A percentile compares a stretch with the other conserved stretches of the same genome.
These are phyloP conservation scores for Pachyrhizus erosus DNA, from an alignment of 306 rosid genomes.

Conservation along the genomic window DNA sequence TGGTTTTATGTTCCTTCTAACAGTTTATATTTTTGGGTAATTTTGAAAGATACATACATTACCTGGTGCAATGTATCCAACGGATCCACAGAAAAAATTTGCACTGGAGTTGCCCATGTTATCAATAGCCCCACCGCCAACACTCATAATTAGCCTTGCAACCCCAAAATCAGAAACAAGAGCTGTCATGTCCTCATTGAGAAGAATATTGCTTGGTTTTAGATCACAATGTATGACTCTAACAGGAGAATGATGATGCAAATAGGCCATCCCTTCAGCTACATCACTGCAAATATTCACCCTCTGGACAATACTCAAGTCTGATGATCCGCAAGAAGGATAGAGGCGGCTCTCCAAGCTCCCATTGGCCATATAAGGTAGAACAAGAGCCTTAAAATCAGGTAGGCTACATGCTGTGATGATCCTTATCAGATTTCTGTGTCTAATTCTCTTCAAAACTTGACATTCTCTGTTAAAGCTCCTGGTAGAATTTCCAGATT, in stretches of 20 bases:
- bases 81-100: conserved; percentile 65
- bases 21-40: neutral
- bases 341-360: conserved; percentile 71
- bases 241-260: conserved; percentile 78
- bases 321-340: conserved; percentile 56
- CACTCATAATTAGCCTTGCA: conserved; percentile 61
- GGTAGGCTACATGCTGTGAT: conserved; percentile 81
- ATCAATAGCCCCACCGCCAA: conserved; percentile 56
- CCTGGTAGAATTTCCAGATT: conserved; percentile 69
- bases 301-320: conserved; percentile 65
- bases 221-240: conserved; percentile 80
- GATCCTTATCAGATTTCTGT: conserved; percentile 73
- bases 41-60: neutral
- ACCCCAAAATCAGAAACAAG: conserved; percentile 80
- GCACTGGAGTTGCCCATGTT: conserved; percentile 68
- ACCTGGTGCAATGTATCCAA: conserved; percentile 85
- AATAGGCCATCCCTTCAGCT: conserved; percentile 87
- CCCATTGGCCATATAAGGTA: conserved; percentile 80
- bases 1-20: neutral
- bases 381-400: conserved; percentile 79
- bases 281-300: conserved; percentile 76
- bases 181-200: conserved; percentile 80
- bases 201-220: conserved; percentile 75
- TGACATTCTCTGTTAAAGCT: conserved; percentile 74
- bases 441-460: conserved; percentile 75